Base-by-base conservation (phyloP, 768 basidiomycete genomes). In the Phanerochaete sordida region DNA sequence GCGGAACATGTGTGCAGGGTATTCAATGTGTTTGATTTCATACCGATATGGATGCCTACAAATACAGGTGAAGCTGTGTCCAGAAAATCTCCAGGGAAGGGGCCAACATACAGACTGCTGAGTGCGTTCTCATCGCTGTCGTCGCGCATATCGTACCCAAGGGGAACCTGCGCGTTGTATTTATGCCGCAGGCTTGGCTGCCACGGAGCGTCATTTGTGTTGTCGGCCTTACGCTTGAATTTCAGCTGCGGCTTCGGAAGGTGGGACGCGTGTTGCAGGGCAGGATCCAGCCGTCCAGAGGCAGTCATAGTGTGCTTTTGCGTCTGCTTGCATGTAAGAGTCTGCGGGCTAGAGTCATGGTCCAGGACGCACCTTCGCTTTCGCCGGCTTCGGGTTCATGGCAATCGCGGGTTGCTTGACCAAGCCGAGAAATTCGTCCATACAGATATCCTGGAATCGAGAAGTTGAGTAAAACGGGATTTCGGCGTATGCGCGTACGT, bases 141-240 rank as follows among this genome's bases (percentile, higher is more conserved):
- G 44, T 77, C 71, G 12, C 70, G 74, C 56, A 79, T 81, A 44
- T 77, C 70, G 67, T 89, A 83, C 15, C 89, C 89, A n/a, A 94
- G 76, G 1, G 93, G 92, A 0, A 94, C 87, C 70, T 86, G 80
- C 2, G 93, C 88, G 68, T 95, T 87, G 71, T 85, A 89, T 74
- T 97, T 98, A 66, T 85, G 84, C 0, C 81, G 71, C 19, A 97
- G 77, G 2, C 79, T 75, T 0, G 93, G 91, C 59, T 79, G 79
- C 85, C 91, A 95, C 0, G 83, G 77, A 2, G 79, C 65, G 26
- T 73, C 66, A 57, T 84, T 79, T 24, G 71, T 75, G 65, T 92
- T 93, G 68, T 88, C 79, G 8, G 76, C 74, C 49, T 78, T 78
- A 26, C 75, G 73, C 58, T 79, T 83, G 76, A 98, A 98, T 13